A percentile compares a stretch with the other conserved stretches of the same genome.
phyloP scores from a whole-genome alignment of 2,329 filamentous ascomycete genomes.

The Diaporthe velutina region DNA sequence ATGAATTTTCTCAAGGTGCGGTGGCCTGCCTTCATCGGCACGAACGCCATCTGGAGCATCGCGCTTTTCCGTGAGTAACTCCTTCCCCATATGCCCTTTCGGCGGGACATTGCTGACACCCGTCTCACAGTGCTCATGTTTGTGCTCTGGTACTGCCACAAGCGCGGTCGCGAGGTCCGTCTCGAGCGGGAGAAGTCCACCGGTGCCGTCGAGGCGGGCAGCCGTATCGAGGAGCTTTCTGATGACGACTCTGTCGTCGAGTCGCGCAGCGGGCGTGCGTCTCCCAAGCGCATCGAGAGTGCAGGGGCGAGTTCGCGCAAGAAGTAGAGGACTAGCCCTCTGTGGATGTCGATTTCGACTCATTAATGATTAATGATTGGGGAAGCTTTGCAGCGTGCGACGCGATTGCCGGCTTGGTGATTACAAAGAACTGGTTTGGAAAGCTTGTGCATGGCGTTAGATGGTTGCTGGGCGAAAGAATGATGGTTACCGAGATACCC shows the following conservation, averaged over 20 bases:
- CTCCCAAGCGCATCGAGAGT: slow-evolving; percentile 32
- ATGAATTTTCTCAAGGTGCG: slow-evolving; percentile 87
- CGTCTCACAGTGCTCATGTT: slow-evolving; percentile 80
- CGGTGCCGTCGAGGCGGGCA: slow-evolving; percentile 39
- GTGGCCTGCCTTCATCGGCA: slow-evolving; percentile 92
- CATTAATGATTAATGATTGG: background rate
- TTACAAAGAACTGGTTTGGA: background rate
- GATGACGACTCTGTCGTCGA: slow-evolving; percentile 47
- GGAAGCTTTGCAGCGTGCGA: background rate
- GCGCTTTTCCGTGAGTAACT: slow-evolving; percentile 82
- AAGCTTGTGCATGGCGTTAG: slow-evolving; percentile 3
- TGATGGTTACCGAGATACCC: slow-evolving; percentile 8
- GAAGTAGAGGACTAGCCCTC: background rate
- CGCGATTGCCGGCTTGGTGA: background rate
- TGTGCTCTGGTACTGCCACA: slow-evolving; percentile 98
- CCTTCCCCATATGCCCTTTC: background rate
- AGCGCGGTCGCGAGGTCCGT: slow-evolving; percentile 88
- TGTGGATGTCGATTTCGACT: background rate
- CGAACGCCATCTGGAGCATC: slow-evolving; percentile 91
- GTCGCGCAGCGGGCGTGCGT: slow-evolving; percentile 24
- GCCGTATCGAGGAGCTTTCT: slow-evolving; percentile 63
- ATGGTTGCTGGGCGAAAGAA: background rate
- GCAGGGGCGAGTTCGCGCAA: slow-evolving; percentile 4
- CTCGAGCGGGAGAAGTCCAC: slow-evolving; percentile 69
- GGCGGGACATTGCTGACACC: background rate